Base-by-base conservation (phyloP, 257 asterid species). In the Rauvolfia tetraphylla region DNA sequence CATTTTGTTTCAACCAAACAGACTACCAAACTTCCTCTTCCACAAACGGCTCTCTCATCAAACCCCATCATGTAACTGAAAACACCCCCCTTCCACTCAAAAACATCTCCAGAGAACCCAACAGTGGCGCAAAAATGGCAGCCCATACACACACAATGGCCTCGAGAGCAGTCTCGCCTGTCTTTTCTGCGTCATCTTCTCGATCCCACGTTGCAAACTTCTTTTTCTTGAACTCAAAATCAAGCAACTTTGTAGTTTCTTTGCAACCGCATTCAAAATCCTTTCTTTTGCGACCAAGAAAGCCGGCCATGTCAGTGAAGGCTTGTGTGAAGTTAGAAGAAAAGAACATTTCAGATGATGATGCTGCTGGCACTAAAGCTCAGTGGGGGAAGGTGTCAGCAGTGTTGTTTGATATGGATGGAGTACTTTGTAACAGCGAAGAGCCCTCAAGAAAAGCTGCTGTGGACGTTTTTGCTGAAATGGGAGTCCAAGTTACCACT, bases 371-470 rank as follows among this genome's bases (percentile, higher is more conserved):
- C 18, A 76, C 41, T 29, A 72, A 46, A 73, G 78, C 59, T 0
- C 88, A 86, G 42, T 95, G 99, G 98, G 95, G 96, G 10, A 90
- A 90, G 81, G 98, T 95, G 41, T 92, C 98, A 46, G 96, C 98
- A 2, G 99, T 93, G 82, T 81, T 95, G 84, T 95, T 95, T 80
- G 99, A 95, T 75, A 95, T 92, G 99, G 99, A 95, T 73, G 99
- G 98, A 44, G 98, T 95, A 76, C 85, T 95, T 25, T 95, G 99
- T 62, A 89, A 95, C 83, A 95, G 99, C 68, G 99, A 95, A 78
- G 97, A 92, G 79, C 86, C 88, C 2, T 95, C 99, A 11, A 88
- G 98, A 82, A 83, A 81, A 88, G 97, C 98, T 23, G 99, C 93
- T 36, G 99, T 95, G 18, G 97, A 95, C 67, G 87, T 95, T 46